Evolutionary conservation across 768 basidiomycete genomes (phyloP).

Genomic region (Panaeolus cyanescens): DNA sequence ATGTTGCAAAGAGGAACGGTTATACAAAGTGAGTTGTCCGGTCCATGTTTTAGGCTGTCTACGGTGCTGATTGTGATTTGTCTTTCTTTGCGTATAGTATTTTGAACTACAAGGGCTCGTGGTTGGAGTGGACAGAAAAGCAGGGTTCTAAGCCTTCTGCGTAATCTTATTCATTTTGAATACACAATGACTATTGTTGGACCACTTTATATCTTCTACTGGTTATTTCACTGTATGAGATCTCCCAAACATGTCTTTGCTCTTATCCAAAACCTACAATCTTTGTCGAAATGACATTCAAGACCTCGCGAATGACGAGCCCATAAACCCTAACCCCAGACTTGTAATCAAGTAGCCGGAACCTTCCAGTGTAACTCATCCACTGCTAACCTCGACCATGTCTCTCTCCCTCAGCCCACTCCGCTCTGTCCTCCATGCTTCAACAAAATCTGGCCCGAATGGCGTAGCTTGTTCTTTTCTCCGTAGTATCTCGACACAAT

Average conservation of each 20-base stretch:
- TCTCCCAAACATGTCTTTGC: too few species aligned
- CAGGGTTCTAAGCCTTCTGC: slow-evolving; percentile 33
- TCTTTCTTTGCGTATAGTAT: slow-evolving; percentile 43
- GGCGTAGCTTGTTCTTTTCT: not conserved
- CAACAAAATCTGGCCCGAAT: not conserved
- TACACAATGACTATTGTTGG: not conserved
- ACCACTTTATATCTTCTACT: not conserved
- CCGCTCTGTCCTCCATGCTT: not conserved
- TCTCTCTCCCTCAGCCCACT: not conserved
- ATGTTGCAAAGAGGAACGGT: slow-evolving; percentile 80
- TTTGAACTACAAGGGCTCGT: slow-evolving; percentile 84
- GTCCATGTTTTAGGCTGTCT: not conserved
- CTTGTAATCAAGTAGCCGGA: not conserved
- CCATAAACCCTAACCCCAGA: not conserved
- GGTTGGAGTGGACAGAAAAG: slow-evolving; percentile 81
- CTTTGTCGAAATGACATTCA: not conserved
- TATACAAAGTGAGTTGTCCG: slow-evolving; percentile 66
- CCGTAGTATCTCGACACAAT: not conserved
- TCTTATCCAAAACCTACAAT: slow-evolving; percentile 1
- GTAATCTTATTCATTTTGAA: not conserved
- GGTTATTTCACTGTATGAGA: too few species aligned
- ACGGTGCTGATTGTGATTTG: not conserved
- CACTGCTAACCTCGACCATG: not conserved
- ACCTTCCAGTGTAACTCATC: not conserved
- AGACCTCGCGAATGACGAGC: not conserved